phyloP scores from a whole-genome alignment of 2,329 filamentous ascomycete genomes.

The Ascomycota sp. region DNA sequence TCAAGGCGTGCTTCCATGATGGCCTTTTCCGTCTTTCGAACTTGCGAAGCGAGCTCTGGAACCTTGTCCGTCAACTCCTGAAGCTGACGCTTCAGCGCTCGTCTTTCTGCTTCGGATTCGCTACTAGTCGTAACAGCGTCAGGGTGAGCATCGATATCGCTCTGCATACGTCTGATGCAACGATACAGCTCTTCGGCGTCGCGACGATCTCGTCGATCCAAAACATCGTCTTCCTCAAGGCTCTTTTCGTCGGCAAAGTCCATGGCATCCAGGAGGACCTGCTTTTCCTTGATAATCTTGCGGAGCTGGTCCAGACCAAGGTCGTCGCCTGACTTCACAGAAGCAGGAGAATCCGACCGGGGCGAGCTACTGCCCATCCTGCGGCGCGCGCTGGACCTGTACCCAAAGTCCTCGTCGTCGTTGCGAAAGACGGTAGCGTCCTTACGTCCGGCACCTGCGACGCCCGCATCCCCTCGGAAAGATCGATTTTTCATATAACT shows the following conservation, averaged over 20 bases:
- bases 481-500: constrained; percentile 95
- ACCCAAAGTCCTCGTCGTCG: constrained; percentile 80
- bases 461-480: constrained; percentile 47
- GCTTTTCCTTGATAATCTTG: constrained; percentile 87
- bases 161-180: constrained; percentile 75
- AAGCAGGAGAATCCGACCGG: constrained; percentile 56
- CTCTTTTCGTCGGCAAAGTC: constrained; percentile 88
- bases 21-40: constrained; percentile 73
- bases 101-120: constrained; percentile 74
- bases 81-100: constrained; percentile 71
- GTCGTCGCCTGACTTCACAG: constrained; percentile 56
- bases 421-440: constrained; percentile 95
- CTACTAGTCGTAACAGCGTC: constrained; percentile 47
- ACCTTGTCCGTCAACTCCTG: constrained; percentile 77
- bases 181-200: constrained; percentile 90
- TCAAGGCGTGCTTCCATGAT: constrained; percentile 86
- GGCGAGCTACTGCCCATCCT: constrained; percentile 64
- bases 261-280: constrained; percentile 84
- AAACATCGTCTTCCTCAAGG: constrained; percentile 73
- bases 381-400: constrained; percentile 81
- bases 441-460: constrained; percentile 46
- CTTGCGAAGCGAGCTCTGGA: constrained; percentile 78
- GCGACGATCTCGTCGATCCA: constrained; percentile 75
- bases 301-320: constrained; percentile 68
- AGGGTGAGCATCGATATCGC: constrained; percentile 84